Base-by-base conservation (phyloP, 352 stramenopile genomes). In the Pythium rhizo-oryzae region DNA sequence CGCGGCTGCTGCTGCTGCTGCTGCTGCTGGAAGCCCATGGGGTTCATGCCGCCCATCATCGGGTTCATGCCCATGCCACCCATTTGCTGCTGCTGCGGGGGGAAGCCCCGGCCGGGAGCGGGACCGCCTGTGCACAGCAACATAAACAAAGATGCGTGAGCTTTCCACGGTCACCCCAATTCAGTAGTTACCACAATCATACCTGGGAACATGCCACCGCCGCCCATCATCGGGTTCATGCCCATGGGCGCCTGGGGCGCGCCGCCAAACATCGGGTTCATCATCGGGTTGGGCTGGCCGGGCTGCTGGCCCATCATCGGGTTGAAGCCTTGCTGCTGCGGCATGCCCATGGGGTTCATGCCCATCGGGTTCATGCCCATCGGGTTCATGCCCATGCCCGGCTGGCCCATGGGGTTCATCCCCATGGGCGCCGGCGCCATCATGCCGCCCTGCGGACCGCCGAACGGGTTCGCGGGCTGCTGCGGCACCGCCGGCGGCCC, bases 41-140 rank as follows among this genome's bases (percentile, higher is more conserved):
- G 76, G 65, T 78, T 81, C 56, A 75, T 87, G 52, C 76, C 73
- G 58, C 79, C 77, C 8, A 67, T 74, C 81, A 91, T 89, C 8
- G 76, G 70, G 59, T 63, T 87, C 77, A 90, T 89, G 7, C 72
- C 75, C 79, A 89, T 87, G 33, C 65, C 65, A 16, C 65, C 65
- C 64, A 70, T 70, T 44, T 57, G 70, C 21, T 70, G 64, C 59
- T 73, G 64, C 47, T 74, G 62, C 35, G 55, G 51, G 49, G 75
- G 80, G 58, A 89, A 90, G 33, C 78, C 78, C 78, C 87, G 89
- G 23, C 28, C 41, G 18, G 51, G 51, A 43, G 28, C 51, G 9
- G 24, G 57, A 21, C 19, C 25, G 24, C 57, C 39, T 63, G 55
- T 21, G 30, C 21, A 54, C 37, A 51, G 44, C 33, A 33, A 33